phyloP scores from a whole-genome alignment of 1,284 basidiomycete species.

The Microbotryomycetes sp. region DNA sequence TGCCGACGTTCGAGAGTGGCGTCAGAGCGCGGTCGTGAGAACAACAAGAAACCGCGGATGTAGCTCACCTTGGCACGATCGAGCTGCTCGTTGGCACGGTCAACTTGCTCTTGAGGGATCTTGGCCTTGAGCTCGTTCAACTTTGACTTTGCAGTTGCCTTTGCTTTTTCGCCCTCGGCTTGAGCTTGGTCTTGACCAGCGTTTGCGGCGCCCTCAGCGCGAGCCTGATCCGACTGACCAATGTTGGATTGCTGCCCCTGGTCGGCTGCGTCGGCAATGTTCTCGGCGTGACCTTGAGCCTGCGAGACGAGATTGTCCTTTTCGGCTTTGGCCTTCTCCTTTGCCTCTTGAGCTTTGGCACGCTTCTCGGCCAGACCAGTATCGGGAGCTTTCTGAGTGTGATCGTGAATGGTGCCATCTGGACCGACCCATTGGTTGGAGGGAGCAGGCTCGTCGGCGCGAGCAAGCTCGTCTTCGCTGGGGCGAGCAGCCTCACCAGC shows the following conservation, averaged over 20 bases:
- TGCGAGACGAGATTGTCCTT: slow-evolving; percentile 29
- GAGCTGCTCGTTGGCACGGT: slow-evolving; percentile 48
- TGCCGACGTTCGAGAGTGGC: slow-evolving; percentile 35
- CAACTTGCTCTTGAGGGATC: slow-evolving; percentile 58
- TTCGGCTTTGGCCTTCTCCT: slow-evolving; percentile 37
- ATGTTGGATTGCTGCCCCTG: slow-evolving; percentile 34
- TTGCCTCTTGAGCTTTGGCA: slow-evolving; percentile 44
- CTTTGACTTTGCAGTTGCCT: slow-evolving; percentile 47
- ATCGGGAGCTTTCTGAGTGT: slow-evolving; percentile 35
- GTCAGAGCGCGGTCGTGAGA: neutral
- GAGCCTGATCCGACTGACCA: slow-evolving; percentile 26
- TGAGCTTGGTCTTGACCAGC: slow-evolving; percentile 32
- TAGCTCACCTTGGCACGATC: slow-evolving; percentile 46
- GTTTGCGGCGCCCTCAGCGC: slow-evolving; percentile 29
- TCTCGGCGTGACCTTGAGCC: slow-evolving; percentile 21
- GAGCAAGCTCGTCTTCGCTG: slow-evolving; percentile 54
- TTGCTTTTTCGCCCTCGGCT: slow-evolving; percentile 43
- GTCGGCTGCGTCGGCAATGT: slow-evolving; percentile 35
- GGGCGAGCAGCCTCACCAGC: slow-evolving; percentile 69
- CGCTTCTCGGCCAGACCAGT: slow-evolving; percentile 38
- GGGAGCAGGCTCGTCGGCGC: slow-evolving; percentile 64
- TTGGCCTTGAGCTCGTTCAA: slow-evolving; percentile 52
- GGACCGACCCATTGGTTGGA: slow-evolving; percentile 50
- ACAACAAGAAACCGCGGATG: neutral
- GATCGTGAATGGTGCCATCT: slow-evolving; percentile 42